A percentile compares a stretch with the other conserved stretches of the same genome.
phyloP scores from a whole-genome alignment of 176 grass and related monocot species.

The Poa pratensis region DNA sequence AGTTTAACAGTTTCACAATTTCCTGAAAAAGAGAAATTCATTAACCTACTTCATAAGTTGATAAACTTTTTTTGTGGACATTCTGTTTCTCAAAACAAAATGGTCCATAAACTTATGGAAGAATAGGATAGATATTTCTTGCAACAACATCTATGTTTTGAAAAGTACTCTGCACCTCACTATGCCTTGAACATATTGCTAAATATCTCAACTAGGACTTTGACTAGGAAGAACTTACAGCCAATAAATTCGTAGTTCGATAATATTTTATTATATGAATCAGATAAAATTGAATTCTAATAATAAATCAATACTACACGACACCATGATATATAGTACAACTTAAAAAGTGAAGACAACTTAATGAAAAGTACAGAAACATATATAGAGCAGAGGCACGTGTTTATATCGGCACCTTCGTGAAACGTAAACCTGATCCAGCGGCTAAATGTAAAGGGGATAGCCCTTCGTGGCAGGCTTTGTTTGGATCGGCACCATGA shows the following conservation, averaged over 20 bases:
- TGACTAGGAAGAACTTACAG: background rate
- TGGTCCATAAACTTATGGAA: background rate
- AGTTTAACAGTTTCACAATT: background rate
- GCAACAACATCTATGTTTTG: background rate
- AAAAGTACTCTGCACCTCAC: background rate
- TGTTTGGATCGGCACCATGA: conserved; percentile 36
- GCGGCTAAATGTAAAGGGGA: conserved; percentile 36
- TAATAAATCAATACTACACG: background rate
- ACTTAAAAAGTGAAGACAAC: background rate
- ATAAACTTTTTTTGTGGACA: background rate
- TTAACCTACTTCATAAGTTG: background rate
- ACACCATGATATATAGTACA: background rate
- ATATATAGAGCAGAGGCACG: background rate
- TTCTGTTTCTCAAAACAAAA: conserved; percentile 1
- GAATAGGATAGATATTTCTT: background rate
- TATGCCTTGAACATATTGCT: background rate
- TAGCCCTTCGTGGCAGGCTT: conserved; percentile 16
- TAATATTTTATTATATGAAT: background rate
- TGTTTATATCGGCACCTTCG: no score
- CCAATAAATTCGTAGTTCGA: background rate
- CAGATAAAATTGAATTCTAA: background rate
- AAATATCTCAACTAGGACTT: background rate
- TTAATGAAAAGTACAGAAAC: background rate
- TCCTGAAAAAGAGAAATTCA: background rate
- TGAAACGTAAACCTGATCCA: conserved; percentile 13